These are phyloP conservation scores for Eutypa lata DNA, from an alignment of 2,329 filamentous ascomycete species.

Conservation along the genomic window DNA sequence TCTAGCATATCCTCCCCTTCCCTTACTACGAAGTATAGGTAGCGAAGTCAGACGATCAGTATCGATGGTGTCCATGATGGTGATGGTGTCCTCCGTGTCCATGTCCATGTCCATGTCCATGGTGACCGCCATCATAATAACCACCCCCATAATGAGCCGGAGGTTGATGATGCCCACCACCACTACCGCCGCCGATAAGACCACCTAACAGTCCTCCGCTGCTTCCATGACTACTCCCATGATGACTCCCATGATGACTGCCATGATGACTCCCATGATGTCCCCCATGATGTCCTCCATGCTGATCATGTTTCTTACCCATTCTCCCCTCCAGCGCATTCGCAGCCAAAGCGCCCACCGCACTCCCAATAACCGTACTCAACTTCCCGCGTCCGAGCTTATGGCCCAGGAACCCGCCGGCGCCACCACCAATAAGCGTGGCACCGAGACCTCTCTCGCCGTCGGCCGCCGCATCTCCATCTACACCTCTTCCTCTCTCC, in stretches of 20 bases:
- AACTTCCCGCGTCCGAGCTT: slow-evolving; percentile 53
- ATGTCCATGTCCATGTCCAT: background rate
- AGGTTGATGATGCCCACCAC: slow-evolving; percentile 1
- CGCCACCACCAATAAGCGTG: slow-evolving; percentile 49
- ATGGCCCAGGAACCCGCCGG: slow-evolving; percentile 51
- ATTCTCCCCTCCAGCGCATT: slow-evolving; percentile 48
- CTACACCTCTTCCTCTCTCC: slow-evolving; percentile 2
- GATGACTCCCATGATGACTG: slow-evolving; percentile 6
- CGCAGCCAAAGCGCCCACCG: slow-evolving; percentile 53
- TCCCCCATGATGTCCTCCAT: slow-evolving; percentile 12
- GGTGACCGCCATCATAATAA: slow-evolving; percentile 2
- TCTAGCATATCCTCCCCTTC: too few species aligned
- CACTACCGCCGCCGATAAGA: slow-evolving; percentile 7
- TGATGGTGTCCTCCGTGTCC: background rate
- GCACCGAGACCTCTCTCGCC: slow-evolving; percentile 55
- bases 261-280: slow-evolving; percentile 5
- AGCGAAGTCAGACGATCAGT: background rate
- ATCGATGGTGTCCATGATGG: slow-evolving; percentile 11
- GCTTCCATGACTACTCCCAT: slow-evolving; percentile 12
- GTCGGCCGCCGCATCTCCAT: slow-evolving; percentile 23
- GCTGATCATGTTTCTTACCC: slow-evolving; percentile 16
- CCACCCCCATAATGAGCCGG: slow-evolving; percentile 6
- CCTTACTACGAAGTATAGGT: too few species aligned
- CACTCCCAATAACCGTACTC: slow-evolving; percentile 48
- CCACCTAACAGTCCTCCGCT: slow-evolving; percentile 20